These are phyloP conservation scores for Populus simonii DNA, from an alignment of 345 rosid genomes.

Conservation along the genomic window DNA sequence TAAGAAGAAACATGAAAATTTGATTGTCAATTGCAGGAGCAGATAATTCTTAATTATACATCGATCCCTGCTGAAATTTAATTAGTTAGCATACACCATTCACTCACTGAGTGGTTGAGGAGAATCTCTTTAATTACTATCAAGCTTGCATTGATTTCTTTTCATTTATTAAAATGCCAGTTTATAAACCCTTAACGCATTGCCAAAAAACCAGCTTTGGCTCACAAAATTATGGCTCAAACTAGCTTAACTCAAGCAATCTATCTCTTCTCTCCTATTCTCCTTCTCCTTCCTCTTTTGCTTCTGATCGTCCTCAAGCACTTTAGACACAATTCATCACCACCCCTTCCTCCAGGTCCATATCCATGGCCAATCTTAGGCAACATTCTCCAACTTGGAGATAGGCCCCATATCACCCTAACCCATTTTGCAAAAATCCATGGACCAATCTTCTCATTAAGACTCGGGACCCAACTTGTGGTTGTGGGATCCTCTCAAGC, in stretches of 20 bases:
- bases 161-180: neutral
- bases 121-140: neutral
- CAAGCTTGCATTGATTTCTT: neutral
- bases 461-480: constrained; percentile 32
- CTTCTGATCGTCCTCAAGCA: constrained; percentile 17
- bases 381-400: constrained; percentile 32
- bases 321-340: constrained; percentile 1
- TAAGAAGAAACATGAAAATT: too few relatives aligned
- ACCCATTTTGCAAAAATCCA: constrained; percentile 20
- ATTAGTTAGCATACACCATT: constrained; percentile 1
- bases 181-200: neutral
- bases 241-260: neutral
- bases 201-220: constrained; percentile 1
- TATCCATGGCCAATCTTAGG: constrained; percentile 35
- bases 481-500: constrained; percentile 33
- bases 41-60: neutral
- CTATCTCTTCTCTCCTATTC: constrained; percentile 14
- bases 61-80: neutral
- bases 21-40: too few relatives aligned
- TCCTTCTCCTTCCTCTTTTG: constrained; percentile 16
- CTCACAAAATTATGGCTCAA: neutral
- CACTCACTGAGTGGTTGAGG: neutral
- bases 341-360: constrained; percentile 39
- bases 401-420: constrained; percentile 23
- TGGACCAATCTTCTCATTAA: constrained; percentile 34